Evolutionary conservation across 148 eudicot genomes (phyloP), one percentile per base, ranked within the genome.

Genomic region (Euryodendron excelsum): DNA sequence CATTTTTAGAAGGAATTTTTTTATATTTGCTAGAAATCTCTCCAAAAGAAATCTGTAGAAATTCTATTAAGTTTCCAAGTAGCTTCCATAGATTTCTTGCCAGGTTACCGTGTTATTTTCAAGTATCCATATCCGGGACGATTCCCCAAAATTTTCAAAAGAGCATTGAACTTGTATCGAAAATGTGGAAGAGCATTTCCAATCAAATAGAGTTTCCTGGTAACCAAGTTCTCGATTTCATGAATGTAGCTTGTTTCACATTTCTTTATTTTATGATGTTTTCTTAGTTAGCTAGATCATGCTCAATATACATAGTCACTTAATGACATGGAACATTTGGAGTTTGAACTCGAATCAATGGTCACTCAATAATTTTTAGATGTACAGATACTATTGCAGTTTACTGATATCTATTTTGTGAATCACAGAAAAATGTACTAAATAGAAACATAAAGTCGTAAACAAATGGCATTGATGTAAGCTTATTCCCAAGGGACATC

Each of bases 401-500:
- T 10, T 30, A 30, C 75, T 52, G 3, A 72, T 11, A 13, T 37
- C 34, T 36, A 18, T 59, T 50, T 14, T 36, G 36, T 61, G 74
- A 37, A 72, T 27, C 27, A 47, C 21, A 25, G 17, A 59, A 41
- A 23, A 27, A 44, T 10, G 23, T 13, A 5, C 30, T 23, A 25
- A 28, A n/a, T 34, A 36, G 61, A 23, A 78, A 12, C 39, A 55
- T 56, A 20, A 56, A 21, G 34, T 56, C 58, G 20, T n/a, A 52
- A 61, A 39, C 52, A 69, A 8, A 41, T 47, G 62, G 9, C 34
- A 25, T 33, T 23, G 71, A 59, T 37, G 20, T 10, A 67, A 69
- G 56, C 94, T 85, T 85, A 90, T 91, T 90, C 91, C 94, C 94
- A 90, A 15, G 94, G 94, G 64, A 90, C 94, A 84, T 90, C 94